Percentiles rank a stretch among this genome's conserved stretches.
These are phyloP conservation scores for Chrysanthemum makinoi DNA, from an alignment of 129 eudicot genomes.

Conservation along the genomic window DNA sequence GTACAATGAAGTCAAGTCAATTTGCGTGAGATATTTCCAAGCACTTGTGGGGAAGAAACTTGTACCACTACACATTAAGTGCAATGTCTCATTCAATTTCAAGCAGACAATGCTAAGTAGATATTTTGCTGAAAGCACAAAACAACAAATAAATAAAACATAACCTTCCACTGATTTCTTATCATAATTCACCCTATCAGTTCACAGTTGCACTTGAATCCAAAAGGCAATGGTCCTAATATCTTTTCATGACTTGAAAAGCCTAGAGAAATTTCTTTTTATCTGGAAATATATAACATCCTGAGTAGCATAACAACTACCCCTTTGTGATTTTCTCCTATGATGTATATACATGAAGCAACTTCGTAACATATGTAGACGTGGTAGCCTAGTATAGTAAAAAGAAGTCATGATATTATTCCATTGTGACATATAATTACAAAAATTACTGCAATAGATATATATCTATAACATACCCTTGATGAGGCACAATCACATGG, in stretches of 20 bases:
- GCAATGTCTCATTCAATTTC: conserved; percentile 15
- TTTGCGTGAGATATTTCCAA: conserved; percentile 22
- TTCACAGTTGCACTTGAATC: conserved; percentile 5
- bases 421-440: conserved; percentile 28
- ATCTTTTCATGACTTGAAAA: neutral
- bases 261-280: neutral
- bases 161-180: conserved; percentile 25
- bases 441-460: conserved; percentile 18
- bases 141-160: conserved; percentile 2
- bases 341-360: neutral
- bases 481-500: conserved; percentile 14
- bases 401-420: conserved; percentile 17
- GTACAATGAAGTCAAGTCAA: conserved; percentile 15
- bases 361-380: neutral
- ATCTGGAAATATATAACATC: conserved; percentile 5
- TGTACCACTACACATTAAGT: neutral
- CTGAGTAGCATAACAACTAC: neutral
- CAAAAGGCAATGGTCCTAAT: conserved; percentile 26
- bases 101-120: conserved; percentile 17
- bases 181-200: conserved; percentile 23
- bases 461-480: conserved; percentile 2
- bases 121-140: conserved; percentile 24
- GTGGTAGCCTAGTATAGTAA: neutral
- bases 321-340: too few relatives aligned
- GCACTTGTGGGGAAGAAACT: conserved; percentile 19